Percentiles rank a stretch among this genome's conserved stretches.
phyloP scores from a whole-genome alignment of 495 filamentous ascomycete genomes.

The Evansstolkia leycettana region DNA sequence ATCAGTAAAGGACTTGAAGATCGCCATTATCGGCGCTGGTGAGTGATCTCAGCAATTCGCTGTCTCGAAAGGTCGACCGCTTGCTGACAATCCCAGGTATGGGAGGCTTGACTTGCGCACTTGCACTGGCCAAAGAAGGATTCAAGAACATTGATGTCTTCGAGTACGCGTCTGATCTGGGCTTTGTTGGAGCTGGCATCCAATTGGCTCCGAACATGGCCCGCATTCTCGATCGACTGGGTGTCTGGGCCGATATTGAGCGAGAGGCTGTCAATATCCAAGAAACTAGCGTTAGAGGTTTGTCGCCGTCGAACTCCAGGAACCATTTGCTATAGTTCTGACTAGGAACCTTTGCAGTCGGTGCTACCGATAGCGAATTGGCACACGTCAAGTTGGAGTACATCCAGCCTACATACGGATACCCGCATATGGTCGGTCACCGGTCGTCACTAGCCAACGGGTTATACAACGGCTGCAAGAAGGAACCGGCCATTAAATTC shows the following conservation, averaged over 20 bases:
- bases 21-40: constrained; percentile 34
- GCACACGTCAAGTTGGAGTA: constrained; percentile 57
- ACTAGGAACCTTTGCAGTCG: constrained; percentile 31
- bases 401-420: constrained; percentile 54
- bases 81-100: constrained; percentile 39
- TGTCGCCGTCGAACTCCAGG: constrained; percentile 1
- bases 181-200: constrained; percentile 74
- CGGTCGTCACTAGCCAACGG: constrained; percentile 57
- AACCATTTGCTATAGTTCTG: background rate
- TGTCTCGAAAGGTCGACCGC: background rate
- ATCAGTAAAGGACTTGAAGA: constrained; percentile 26
- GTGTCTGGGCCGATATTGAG: constrained; percentile 56
- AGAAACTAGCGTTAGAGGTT: constrained; percentile 42
- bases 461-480: constrained; percentile 54
- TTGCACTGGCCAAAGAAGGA: constrained; percentile 61
- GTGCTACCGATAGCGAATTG: constrained; percentile 53
- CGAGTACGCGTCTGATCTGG: constrained; percentile 59
- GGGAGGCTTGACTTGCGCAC: constrained; percentile 61
- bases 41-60: background rate
- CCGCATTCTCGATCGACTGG: constrained; percentile 56
- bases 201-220: constrained; percentile 74
- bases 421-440: constrained; percentile 71
- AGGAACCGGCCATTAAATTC: constrained; percentile 54
- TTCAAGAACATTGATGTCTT: constrained; percentile 63
- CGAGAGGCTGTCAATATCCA: constrained; percentile 45